Conservation (phyloP, 2,329 filamentous ascomycete genomes). For the Fusarium nisikadoi region DNA sequence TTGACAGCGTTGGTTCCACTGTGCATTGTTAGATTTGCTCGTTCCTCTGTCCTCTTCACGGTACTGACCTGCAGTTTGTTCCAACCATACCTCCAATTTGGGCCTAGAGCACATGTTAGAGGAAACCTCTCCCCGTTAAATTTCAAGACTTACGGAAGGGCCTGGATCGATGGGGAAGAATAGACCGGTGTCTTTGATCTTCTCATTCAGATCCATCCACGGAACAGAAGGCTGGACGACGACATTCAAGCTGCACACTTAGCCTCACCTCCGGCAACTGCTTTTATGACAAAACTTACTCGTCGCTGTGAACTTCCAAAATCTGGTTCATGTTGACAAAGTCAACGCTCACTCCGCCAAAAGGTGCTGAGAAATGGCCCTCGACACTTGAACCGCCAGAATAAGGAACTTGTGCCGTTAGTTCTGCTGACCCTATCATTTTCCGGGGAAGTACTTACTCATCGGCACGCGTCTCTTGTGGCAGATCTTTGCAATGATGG, state of each 20-base stretch:
- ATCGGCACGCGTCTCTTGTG: conserved; percentile 83
- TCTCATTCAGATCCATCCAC: conserved; percentile 88
- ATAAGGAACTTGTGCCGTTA: conserved; percentile 66
- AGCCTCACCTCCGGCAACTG: accelerated
- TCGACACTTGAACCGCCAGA: conserved; percentile 89
- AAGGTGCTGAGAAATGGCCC: conserved; percentile 88
- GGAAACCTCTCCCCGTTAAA: background rate
- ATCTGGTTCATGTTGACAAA: conserved; percentile 89
- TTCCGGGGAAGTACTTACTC: background rate
- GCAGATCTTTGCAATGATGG: conserved; percentile 72
- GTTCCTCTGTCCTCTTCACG: accelerated
- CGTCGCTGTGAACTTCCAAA: conserved; percentile 79
- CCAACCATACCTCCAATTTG: conserved; percentile 87
- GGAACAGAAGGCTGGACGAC: conserved; percentile 90
- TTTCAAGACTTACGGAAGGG: background rate
- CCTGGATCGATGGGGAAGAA: conserved; percentile 94
- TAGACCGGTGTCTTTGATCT: conserved; percentile 75
- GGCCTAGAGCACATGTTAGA: conserved; percentile 61
- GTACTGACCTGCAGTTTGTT: conserved; percentile 69
- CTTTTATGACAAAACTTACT: conserved; percentile 48
- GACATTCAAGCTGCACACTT: conserved; percentile 72
- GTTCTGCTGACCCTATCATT: too few species aligned
- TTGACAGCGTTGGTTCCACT: conserved; percentile 79
- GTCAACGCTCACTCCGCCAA: conserved; percentile 88
- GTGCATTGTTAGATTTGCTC: accelerated